Evolutionary conservation across 2,329 filamentous ascomycete genomes (phyloP).

Genomic region (Trichoderma cornu-damae): DNA sequence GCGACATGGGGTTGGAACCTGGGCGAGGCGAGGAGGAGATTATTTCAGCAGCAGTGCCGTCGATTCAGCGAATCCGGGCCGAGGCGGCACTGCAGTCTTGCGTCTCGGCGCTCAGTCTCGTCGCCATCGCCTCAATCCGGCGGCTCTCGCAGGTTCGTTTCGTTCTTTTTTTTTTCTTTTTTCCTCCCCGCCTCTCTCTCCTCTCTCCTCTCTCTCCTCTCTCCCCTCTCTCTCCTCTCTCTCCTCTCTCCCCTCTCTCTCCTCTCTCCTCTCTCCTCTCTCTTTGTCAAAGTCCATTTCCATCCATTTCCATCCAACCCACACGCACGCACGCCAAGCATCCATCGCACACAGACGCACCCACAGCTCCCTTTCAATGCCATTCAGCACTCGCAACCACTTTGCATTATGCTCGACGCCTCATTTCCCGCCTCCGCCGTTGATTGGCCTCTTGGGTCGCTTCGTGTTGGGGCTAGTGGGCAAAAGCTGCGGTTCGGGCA

Average conservation of each 20-base stretch:
- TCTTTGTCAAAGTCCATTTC: too few species aligned
- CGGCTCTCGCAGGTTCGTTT: constrained; percentile 3
- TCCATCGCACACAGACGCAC: not conserved
- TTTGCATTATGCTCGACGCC: not conserved
- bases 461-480: too few species aligned
- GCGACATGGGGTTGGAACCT: not conserved
- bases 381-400: not conserved
- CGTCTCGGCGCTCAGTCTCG: not conserved
- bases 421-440: not conserved
- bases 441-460: not conserved
- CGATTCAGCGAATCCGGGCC: too few species aligned
- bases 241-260: too few species aligned
- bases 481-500: too few species aligned
- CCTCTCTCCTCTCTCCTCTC: not conserved
- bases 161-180: not conserved
- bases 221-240: too few species aligned
- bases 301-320: too few species aligned
- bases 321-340: too few species aligned
- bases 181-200: not conserved
- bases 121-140: not conserved
- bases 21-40: too few species aligned
- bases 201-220: too few species aligned
- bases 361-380: not conserved
- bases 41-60: too few species aligned
- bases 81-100: too few species aligned